Evolutionary conservation across 2,329 filamentous ascomycete genomes (phyloP), one percentile per base, ranked within the genome.

Genomic region (Beauveria scarabaeidicola): DNA sequence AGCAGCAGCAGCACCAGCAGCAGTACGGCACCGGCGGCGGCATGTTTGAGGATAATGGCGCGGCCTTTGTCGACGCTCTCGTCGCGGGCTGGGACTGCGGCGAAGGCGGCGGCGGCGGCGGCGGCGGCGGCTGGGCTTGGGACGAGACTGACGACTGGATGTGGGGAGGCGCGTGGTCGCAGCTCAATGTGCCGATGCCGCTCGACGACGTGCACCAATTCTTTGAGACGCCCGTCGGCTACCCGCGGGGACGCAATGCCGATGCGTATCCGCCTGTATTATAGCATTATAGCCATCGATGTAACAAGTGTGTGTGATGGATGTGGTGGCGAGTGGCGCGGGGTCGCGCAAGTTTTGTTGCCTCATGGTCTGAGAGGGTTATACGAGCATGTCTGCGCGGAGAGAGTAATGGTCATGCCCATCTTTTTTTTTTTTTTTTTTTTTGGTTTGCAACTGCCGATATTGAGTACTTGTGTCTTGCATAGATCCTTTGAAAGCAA

Each of bases 121-220:
- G n/a, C n/a, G n/a, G 40, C 10, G 59, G 58, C 46, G 19, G 27
- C 0, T 54, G 58, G 23, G 55, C 61, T 23, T 60, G 59, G 62
- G 61, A 61, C 8, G 58, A 58, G 32, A 32, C 32, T 19, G 52
- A 62, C 56, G 52, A 62, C 58, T 47, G 40, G 58, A 57, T 43
- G 9, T 61, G 43, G 58, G 17, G 25, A 40, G 41, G 43, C 19
- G 21, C 46, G 7, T 59, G 59, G 59, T 44, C 48, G 13, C 55
- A 52, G 50, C 36, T 52, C 19, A 63, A 65, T 27, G 54, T 52
- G 32, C 43, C 57, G 21, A 53, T 64, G 47, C 48, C 62, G 41
- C 63, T 67, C 60, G 68, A 67, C 10, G 50, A 44, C 15, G 38
- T 52, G 27, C 52, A 53, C 7, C 46, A 58, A 27, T 57, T 61